Conservation (phyloP, 306 rosid species). For the Quercus wislizeni region DNA sequence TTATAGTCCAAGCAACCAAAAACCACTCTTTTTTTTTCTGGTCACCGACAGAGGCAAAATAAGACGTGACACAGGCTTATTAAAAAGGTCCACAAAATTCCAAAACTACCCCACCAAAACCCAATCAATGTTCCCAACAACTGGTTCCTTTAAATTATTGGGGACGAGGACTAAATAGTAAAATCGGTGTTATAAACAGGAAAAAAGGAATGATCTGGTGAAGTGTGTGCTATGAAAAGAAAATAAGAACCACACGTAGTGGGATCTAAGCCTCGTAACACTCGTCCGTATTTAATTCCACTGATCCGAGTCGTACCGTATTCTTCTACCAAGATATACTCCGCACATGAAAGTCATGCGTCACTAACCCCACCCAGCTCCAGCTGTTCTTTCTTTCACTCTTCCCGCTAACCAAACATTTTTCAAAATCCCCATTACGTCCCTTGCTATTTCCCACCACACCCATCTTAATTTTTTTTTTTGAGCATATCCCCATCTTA, state of each 20-base stretch:
- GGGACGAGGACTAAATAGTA: background rate
- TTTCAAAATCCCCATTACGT: background rate
- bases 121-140: conserved; percentile 2
- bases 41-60: background rate
- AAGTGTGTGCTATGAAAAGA: background rate
- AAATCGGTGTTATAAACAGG: background rate
- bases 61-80: background rate
- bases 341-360: conserved; percentile 47
- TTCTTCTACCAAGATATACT: conserved; percentile 25
- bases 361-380: conserved; percentile 23
- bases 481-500: too few species aligned
- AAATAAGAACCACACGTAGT: conserved; percentile 11
- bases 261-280: conserved; percentile 18
- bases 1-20: background rate
- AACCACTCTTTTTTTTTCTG: too few species aligned
- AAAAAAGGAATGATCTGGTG: background rate
- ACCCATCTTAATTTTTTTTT: too few species aligned
- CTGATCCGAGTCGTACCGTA: background rate
- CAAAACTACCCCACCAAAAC: conserved; percentile 6
- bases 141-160: background rate
- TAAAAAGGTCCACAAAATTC: background rate
- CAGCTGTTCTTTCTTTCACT: conserved; percentile 19
- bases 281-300: conserved; percentile 3
- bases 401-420: background rate
- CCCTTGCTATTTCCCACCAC: background rate